A percentile compares a stretch with the other conserved stretches of the same genome.
phyloP scores from a whole-genome alignment of 495 filamentous ascomycete species.

The Trichoderma virens region DNA sequence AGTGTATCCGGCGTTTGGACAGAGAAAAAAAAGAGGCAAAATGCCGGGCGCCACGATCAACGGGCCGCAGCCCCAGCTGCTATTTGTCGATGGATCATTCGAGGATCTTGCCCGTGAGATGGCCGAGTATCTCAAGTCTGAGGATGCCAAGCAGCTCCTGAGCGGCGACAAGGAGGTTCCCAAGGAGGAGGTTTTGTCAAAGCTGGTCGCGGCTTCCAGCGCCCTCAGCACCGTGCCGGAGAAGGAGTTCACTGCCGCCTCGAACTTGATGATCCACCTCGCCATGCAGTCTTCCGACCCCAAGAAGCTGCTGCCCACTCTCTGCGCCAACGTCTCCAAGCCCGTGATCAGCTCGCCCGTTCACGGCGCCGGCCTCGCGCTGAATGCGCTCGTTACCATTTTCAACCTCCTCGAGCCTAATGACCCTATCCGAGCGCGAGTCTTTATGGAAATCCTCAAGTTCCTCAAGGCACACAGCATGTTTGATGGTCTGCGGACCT shows the following conservation, averaged over 20 bases:
- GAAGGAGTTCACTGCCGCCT: slow-evolving; percentile 89
- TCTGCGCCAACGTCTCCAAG: slow-evolving; percentile 80
- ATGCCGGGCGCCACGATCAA: slow-evolving; percentile 17
- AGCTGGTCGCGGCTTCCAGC: slow-evolving; percentile 66
- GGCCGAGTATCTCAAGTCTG: slow-evolving; percentile 68
- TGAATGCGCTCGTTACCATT: slow-evolving; percentile 83
- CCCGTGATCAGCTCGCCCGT: slow-evolving; percentile 77
- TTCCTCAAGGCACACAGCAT: slow-evolving; percentile 64
- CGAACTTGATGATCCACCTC: slow-evolving; percentile 93
- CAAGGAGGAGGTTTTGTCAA: slow-evolving; percentile 81
- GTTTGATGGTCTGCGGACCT: slow-evolving; percentile 72
- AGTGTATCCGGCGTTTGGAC: background rate
- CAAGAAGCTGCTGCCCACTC: slow-evolving; percentile 72
- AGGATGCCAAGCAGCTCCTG: slow-evolving; percentile 67
- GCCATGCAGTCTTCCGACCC: slow-evolving; percentile 74
- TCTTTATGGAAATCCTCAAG: slow-evolving; percentile 74
- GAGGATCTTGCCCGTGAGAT: slow-evolving; percentile 84
- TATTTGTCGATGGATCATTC: slow-evolving; percentile 89
- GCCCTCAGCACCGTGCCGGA: slow-evolving; percentile 76
- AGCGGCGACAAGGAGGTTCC: slow-evolving; percentile 35
- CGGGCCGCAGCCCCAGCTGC: slow-evolving; percentile 32
- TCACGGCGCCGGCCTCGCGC: slow-evolving; percentile 75
- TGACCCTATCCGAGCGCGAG: slow-evolving; percentile 76
- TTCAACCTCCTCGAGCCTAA: slow-evolving; percentile 83
- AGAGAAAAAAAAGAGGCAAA: slow-evolving; percentile 7